Conservation (phyloP, 2,329 filamentous ascomycete genomes). For the Fusarium nanum region DNA sequence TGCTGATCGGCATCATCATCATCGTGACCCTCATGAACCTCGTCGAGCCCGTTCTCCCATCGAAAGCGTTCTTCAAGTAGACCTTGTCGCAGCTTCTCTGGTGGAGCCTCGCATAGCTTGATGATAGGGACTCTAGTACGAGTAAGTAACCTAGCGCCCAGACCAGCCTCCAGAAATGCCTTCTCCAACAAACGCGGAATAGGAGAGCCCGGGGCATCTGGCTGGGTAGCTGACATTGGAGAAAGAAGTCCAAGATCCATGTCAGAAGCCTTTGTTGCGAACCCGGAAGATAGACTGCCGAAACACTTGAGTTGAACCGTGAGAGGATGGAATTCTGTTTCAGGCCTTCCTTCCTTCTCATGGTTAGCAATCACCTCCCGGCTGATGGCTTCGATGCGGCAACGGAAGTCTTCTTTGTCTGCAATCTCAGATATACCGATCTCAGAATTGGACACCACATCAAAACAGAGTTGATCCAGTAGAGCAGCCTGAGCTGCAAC, state of each 20-base stretch:
- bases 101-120: constrained; percentile 82
- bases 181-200: constrained; percentile 82
- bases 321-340: constrained; percentile 60
- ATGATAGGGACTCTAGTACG: constrained; percentile 87
- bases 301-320: constrained; percentile 80
- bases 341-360: constrained; percentile 58
- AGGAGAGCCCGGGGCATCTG: constrained; percentile 66
- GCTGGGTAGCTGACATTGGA: constrained; percentile 65
- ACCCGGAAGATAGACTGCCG: constrained; percentile 85
- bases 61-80: constrained; percentile 74
- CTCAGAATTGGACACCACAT: constrained; percentile 65
- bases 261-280: constrained; percentile 88
- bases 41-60: constrained; percentile 72
- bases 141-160: constrained; percentile 81
- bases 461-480: constrained; percentile 61
- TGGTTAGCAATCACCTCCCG: constrained; percentile 66
- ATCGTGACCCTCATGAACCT: constrained; percentile 51
- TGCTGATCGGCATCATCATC: constrained; percentile 52
- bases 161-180: constrained; percentile 75
- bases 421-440: constrained; percentile 72
- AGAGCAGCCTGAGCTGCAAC: constrained; percentile 60
- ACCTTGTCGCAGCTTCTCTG: constrained; percentile 67
- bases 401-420: constrained; percentile 78
- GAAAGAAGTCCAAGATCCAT: constrained; percentile 88
- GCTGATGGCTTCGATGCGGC: constrained; percentile 72